Evolutionary conservation across 2,329 filamentous ascomycete species (phyloP), one percentile per base, ranked within the genome.

Genomic region (Sporothrix humicola): DNA sequence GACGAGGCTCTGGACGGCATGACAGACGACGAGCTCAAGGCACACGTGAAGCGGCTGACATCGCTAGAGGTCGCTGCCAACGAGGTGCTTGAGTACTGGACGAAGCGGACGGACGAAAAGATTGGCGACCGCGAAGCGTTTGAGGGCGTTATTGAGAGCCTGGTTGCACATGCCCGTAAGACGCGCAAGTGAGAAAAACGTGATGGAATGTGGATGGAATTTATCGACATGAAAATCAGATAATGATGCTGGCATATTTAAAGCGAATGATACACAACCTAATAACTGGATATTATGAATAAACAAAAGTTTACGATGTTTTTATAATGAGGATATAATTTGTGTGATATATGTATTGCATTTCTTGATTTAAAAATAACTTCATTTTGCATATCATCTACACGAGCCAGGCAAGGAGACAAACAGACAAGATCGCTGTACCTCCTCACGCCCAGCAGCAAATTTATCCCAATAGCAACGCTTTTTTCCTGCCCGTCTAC

Each of bases 141-240:
- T 81, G 95, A 98, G 81, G 94, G 94, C 0, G 95, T 98, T 17
- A 98, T 98, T 86, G 95, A 97, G 83, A 98, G 97, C 81, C 82
- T 98, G 77, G 95, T 98, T 59, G 96, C 94, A 81, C 94, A 97
- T 83, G 94, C 94, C 69, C 88, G 94, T 81, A 93, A 95, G 83
- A 90, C 94, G 73, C 88, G 94, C 80, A 96, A 95, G 83, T 93
- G 37, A 72, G 17, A 8, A 12, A 52, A 2, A 13, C 1, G 12
- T 1, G 5, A 12, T 1, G 10, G 7, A 17, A 17, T 13, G 68
- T 42, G 12, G 13, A 17, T n/a, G n/a, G 10, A 1, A 26, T 54
- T 2, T 20, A 12, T 42, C 15, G 66, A 44, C 6, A 52, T 46
- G 31, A 54, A 10, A 63, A n/a, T 15, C 61, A 9, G 20, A 66